A percentile compares a stretch with the other conserved stretches of the same genome.
These are phyloP conservation scores for Coffea eugenioides DNA, from an alignment of 257 asterid genomes.

Conservation along the genomic window DNA sequence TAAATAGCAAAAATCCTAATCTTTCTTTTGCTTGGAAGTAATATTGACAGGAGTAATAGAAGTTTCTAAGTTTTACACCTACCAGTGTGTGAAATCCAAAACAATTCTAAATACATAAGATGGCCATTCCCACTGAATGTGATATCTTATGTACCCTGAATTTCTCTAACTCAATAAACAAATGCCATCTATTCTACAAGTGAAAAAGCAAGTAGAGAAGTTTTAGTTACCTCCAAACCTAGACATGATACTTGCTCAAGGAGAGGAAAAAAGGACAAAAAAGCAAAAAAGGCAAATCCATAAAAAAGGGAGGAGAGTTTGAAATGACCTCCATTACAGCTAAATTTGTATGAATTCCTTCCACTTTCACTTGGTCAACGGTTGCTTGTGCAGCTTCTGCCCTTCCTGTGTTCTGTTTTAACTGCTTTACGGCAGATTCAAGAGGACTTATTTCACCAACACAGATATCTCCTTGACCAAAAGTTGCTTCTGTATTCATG, in stretches of 20 bases:
- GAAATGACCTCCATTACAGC: conserved; percentile 76
- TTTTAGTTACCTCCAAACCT: background rate
- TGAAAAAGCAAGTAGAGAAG: background rate
- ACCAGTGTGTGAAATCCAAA: background rate
- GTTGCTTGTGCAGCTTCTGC: conserved; percentile 95
- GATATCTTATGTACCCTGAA: background rate
- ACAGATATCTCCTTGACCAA: conserved; percentile 51
- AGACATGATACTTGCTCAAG: background rate
- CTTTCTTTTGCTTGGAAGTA: background rate
- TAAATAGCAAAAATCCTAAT: background rate
- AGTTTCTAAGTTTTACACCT: background rate
- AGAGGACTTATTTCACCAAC: conserved; percentile 80
- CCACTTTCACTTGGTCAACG: conserved; percentile 89
- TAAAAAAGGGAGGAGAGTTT: conserved; percentile 6
- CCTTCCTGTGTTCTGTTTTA: conserved; percentile 67
- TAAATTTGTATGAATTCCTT: conserved; percentile 84
- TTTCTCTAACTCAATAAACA: background rate
- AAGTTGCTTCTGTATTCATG: conserved; percentile 41
- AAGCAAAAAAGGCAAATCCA: conserved; percentile 1
- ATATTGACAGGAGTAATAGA: background rate
- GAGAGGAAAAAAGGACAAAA: conserved; percentile 16
- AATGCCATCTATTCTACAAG: background rate
- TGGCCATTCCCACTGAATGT: background rate
- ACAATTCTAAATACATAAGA: background rate
- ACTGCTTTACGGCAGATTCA: conserved; percentile 71